Base-by-base conservation (phyloP, 2,329 filamentous ascomycete genomes). In the Dendrostoma leiphaemia region DNA sequence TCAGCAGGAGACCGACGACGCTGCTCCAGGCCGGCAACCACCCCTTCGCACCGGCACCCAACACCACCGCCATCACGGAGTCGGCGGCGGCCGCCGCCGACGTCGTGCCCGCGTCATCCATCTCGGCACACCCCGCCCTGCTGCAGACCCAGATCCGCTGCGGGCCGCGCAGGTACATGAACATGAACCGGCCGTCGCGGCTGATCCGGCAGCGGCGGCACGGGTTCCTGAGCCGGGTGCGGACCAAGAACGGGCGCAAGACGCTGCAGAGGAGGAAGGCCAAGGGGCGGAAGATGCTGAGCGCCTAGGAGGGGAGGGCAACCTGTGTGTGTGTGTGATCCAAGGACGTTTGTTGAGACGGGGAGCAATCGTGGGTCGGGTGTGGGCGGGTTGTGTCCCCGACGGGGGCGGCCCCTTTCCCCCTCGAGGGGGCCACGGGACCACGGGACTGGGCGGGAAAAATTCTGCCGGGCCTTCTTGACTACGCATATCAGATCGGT, bases 131-230 rank as follows among this genome's bases (percentile, higher is more conserved):
- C 65, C 81, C 81, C 28, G 76, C 78, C 8, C 68, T 84, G n/a
- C 67, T 65, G 5, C 74, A 68, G 41, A 65, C 64, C 56, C 81
- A 83, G 69, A 70, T 84, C 59, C 79, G 82, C 52, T 84, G 77
- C 71, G 82, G 80, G 1, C 82, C 81, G 45, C 76, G 81, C 56
- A 48, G 37, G 47, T 41, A 55, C 48, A 76, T 81, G 63, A 84
- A 79, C 29, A 78, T 84, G 79, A 76, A 79, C 52, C 69, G 74
- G 47, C 69, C 76, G 52, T 82, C 77, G 51, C 74, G 82, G 32
- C 70, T 84, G 51, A 67, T 84, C 13, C 79, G 83, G 69, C 85
- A 84, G 74, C 74, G 82, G 23, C 74, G 81, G 60, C 77, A 80
- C 60, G 83, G 82, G 1, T 85, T 83, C 62, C 66, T 85, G 45